These are phyloP conservation scores for Vigna radiata DNA, from an alignment of 306 rosid genomes.

Conservation along the genomic window DNA sequence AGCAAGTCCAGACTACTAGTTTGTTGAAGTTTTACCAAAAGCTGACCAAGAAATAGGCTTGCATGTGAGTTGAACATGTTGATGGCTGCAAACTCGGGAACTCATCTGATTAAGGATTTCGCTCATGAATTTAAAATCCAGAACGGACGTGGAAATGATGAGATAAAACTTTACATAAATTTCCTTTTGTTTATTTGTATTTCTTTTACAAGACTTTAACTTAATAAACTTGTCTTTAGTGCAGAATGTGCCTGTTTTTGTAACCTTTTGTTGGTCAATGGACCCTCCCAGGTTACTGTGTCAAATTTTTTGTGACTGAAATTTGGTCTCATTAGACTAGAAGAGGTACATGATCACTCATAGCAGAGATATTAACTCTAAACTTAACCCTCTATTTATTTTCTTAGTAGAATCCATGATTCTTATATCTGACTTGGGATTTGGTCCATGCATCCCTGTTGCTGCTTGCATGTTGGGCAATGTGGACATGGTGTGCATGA, in stretches of 20 bases:
- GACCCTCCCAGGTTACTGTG: background rate
- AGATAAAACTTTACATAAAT: constrained; percentile 7
- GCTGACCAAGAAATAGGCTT: too few relatives aligned
- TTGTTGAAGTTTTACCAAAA: too few relatives aligned
- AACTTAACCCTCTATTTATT: constrained; percentile 26
- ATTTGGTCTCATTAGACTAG: constrained; percentile 2
- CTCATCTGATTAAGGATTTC: too few relatives aligned
- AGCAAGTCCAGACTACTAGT: too few relatives aligned
- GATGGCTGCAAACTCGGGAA: too few relatives aligned
- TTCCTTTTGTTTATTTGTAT: constrained; percentile 4
- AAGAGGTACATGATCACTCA: background rate
- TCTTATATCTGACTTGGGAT: constrained; percentile 12
- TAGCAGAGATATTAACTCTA: constrained; percentile 15
- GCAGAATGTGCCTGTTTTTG: background rate
- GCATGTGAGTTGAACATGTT: too few relatives aligned
- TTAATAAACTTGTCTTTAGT: constrained; percentile 11
- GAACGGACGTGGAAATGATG: constrained; percentile 26
- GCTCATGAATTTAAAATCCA: background rate
- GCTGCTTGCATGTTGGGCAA: constrained; percentile 14
- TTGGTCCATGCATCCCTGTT: constrained; percentile 41
- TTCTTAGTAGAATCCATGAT: constrained; percentile 14
- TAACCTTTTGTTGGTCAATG: constrained; percentile 27
- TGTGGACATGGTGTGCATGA: constrained; percentile 35
- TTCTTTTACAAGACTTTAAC: constrained; percentile 11
- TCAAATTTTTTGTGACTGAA: background rate